A percentile compares a stretch with the other conserved stretches of the same genome.
phyloP scores from a whole-genome alignment of 208 protist species.

The Porcisia hertigi region DNA sequence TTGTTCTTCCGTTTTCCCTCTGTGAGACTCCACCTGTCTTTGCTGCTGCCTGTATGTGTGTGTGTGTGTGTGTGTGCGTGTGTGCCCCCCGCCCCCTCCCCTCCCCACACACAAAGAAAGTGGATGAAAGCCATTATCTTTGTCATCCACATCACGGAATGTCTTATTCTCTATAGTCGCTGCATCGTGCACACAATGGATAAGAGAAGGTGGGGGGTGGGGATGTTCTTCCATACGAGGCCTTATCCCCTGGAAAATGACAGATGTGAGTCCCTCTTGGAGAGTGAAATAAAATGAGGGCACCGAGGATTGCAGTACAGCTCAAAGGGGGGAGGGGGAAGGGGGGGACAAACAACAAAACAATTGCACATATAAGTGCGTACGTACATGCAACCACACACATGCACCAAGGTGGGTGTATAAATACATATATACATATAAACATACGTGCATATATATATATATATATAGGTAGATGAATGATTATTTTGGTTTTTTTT shows the following conservation, averaged over 20 bases:
- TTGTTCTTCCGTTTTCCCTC: too few species aligned
- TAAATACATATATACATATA: neutral
- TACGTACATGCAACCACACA: neutral
- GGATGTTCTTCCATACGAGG: too few species aligned
- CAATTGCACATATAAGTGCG: neutral
- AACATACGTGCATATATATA: neutral
- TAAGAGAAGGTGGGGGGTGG: too few species aligned
- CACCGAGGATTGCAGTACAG: neutral
- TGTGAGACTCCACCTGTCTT: neutral
- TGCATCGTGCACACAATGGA: too few species aligned
- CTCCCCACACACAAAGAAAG: too few species aligned
- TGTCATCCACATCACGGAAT: too few species aligned
- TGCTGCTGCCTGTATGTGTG: neutral
- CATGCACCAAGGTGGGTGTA: neutral
- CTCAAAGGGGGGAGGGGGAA: neutral
- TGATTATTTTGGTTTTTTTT: neutral
- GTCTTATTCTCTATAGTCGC: too few species aligned
- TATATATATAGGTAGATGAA: neutral
- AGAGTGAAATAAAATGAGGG: too few species aligned
- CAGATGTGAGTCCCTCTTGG: too few species aligned
- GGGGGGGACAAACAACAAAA: neutral
- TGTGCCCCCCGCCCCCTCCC: neutral
- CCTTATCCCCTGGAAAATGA: too few species aligned
- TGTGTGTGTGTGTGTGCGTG: neutral
- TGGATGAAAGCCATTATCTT: too few species aligned